Base-by-base conservation (phyloP, 176 grass and related monocot genomes). In the Triticum dicoccoides region DNA sequence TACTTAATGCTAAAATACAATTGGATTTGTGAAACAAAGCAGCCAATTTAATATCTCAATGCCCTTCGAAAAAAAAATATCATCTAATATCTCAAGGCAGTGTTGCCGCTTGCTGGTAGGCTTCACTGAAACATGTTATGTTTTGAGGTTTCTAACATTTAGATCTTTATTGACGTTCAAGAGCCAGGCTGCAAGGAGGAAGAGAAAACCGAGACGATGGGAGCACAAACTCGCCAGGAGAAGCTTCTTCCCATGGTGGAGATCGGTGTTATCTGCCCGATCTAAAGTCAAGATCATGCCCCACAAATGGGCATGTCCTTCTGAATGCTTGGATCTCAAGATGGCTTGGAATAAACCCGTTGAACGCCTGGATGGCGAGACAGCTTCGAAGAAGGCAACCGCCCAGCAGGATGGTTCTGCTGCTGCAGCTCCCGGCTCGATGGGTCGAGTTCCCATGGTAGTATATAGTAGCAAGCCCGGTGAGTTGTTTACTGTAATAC, bases 211-310 rank as follows among this genome's bases (percentile, higher is more conserved):
- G 2, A 69, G 80, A 35, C 18, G 18, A 15, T 12, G 44, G 37
- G 47, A 82, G 45, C 80, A 35, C 9, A 47, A 23, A 69, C 51
- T 34, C 80, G 30, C 17, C 11, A 81, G 64, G 42, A 82, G 66
- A 21, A 69, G 63, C 51, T 69, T 82, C 27, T 69, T 69, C n/a
- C 65, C 80, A 14, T 54, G 32, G 30, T 82, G 80, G 64, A 82
- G 64, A 23, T 82, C 80, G 23, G 44, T 82, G 10, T 54, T 82
- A 14, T 52, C 20, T 51, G 30, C 42, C 18, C 10, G 69, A 38
- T 24, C 5, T 72, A 38, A 5, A 6, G 69, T 41, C 20, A 71
- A n/a, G 69, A 38, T 42, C 35, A 72, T 23, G 11, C 37, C 68
- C 18, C 0, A 9, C 5, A 39, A 5, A 70, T 39, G 34, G 18